Conservation (phyloP, 371 early-diverging fungal species). For the Mortierella sp. region DNA sequence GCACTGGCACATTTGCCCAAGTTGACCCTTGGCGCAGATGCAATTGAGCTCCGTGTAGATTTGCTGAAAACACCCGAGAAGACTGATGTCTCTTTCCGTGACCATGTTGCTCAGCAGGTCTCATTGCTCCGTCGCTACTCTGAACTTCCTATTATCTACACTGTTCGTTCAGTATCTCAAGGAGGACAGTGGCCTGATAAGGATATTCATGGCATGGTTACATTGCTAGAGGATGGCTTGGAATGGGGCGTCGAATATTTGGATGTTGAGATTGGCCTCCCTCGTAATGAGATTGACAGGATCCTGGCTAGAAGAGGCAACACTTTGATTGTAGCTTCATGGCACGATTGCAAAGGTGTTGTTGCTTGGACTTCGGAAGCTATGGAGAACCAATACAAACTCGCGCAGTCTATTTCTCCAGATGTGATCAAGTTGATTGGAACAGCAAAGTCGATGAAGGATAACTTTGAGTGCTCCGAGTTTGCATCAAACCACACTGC, state of each 20-base stretch:
- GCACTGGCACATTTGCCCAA: conserved; percentile 63
- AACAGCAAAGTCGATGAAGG: conserved; percentile 75
- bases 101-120: conserved; percentile 85
- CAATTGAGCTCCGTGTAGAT: conserved; percentile 95
- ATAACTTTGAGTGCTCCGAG: conserved; percentile 82
- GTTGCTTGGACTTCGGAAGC: conserved; percentile 74
- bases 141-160: conserved; percentile 90
- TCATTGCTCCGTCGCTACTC: conserved; percentile 80
- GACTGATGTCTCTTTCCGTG: conserved; percentile 59
- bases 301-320: conserved; percentile 71
- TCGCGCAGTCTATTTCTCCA: conserved; percentile 62
- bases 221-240: conserved; percentile 75
- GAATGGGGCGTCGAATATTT: conserved; percentile 95
- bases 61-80: conserved; percentile 71
- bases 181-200: conserved; percentile 88
- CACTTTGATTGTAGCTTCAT: conserved; percentile 85
- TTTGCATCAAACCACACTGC: conserved; percentile 63
- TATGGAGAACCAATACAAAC: conserved; percentile 69
- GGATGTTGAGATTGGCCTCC: conserved; percentile 86
- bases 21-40: conserved; percentile 86
- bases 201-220: conserved; percentile 69
- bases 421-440: conserved; percentile 96
- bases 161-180: conserved; percentile 90
- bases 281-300: conserved; percentile 58
- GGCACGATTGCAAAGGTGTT: conserved; percentile 83